Evolutionary conservation across 208 protist species (phyloP), one percentile per base, ranked within the genome.

Genomic region (Porcisia deanei): DNA sequence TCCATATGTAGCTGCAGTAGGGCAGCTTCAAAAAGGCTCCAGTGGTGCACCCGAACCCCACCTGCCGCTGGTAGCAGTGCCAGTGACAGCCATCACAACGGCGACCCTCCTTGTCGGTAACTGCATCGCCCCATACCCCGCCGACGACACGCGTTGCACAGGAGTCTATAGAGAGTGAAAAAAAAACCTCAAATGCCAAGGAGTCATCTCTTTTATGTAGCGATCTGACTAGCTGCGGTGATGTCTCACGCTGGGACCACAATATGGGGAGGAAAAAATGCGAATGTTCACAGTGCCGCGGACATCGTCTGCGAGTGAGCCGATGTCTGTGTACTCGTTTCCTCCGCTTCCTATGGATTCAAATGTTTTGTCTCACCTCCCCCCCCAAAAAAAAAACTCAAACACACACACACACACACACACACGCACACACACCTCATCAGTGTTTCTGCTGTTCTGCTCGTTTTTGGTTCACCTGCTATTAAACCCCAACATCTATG

Each of bases 1-100:
- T 16, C 78, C 78, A 0, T 82, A 82, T 54, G 72, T 82, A 59
- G 72, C 47, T 58, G 47, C 34, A 3, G 78, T 82, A 37, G 30
- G 20, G 45, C 8, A 53, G 2, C 47, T 1, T 52, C 37, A 43
- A 47, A n/a, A 59, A 20, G 30, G 52, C n/a, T 9, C 2, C 66
- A 57, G 47, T 30, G 47, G 47, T 58, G 66, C 30, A 25, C 3
- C 41, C 16, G 47, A 37, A n/a, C 18, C 41, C 3, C 47, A 57
- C 66, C 22, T 14, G 34, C 63, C 63, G 63, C 47, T 30, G 20
- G 37, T 37, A 20, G 41, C 63, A n/a, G 41, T 18, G 18, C 41
- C 63, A 34, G 63, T 43, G 22, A 20, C 41, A 14, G 41, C 63
- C 30, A 45, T 14, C 47, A 25, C 66, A 20, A n/a, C 71, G 12